Evolutionary conservation across 345 rosid species (phyloP).

Genomic region (thale cress (Arabidopsis thaliana)): TAIR10.1 NC_003070.9:5122001-5122500

Average conservation of each 20-base stretch:
- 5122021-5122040: constrained; percentile 93
- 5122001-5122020: constrained; percentile 91
- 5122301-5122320: constrained; percentile 83
- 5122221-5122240: constrained; percentile 92
- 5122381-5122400: constrained; percentile 97
- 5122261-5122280: constrained; percentile 87
- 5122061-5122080: constrained; percentile 39
- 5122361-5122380: constrained; percentile 89
- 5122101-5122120: constrained; percentile 22
- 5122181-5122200: constrained; percentile 96
- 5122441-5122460: constrained; percentile 64
- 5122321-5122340: constrained; percentile 88
- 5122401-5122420: constrained; percentile 74
- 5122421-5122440: constrained; percentile 96
- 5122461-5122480: constrained; percentile 20
- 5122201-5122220: constrained; percentile 94
- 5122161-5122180: constrained; percentile 17
- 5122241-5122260: constrained; percentile 87
- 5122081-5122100: not conserved
- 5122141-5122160: not conserved
- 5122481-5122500: not conserved
- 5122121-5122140: constrained; percentile 17
- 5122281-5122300: constrained; percentile 95
- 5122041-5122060: constrained; percentile 98
- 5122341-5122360: constrained; percentile 88